Base-by-base conservation (phyloP, 768 basidiomycete genomes). In the Cystobasidium onofrii region DNA sequence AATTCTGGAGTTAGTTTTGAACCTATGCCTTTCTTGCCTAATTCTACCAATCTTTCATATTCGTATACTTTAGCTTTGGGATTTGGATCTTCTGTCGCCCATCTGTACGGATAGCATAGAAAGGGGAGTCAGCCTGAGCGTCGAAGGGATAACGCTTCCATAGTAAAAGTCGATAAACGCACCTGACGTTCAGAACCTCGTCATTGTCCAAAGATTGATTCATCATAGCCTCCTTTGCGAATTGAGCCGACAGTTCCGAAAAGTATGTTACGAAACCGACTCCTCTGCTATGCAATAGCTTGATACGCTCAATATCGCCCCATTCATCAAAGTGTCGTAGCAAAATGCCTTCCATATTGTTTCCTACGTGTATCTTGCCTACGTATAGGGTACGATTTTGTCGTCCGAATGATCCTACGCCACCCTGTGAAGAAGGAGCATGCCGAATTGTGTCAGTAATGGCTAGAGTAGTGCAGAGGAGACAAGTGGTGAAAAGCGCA, bases 1-100 rank as follows among this genome's bases (percentile, higher is more conserved):
- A 97, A 88, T 20, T 88, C 85, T 7, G 90, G 89, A 80, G 97
- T 91, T 84, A 98, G 88, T 25, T 89, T 87, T 46, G 86, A 85
- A 27, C 81, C 78, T 79, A 99, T 94, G 1, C 90, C 93, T 74
- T 90, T 88, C 76, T 89, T 87, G 0, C 96, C 96, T 77, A 88
- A 84, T 1, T 89, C 88, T 79, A 92, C 90, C 33, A 99, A 80
- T 15, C 93, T 84, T 10, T 86, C 84, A 78, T 92, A 90, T 81
- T 98, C 96, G 0, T 87, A 86, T 9, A 89, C 87, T 78, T 93
- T 94, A 75, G 89, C 88, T 0, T 87, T 87, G 0, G 95, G 96
- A 80, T 99, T 99, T 0, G 96, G 96, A 80, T 99, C 96, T 80
- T 96, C 95, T 0, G 95, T 98, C 41, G 96, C 96, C 96, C 96